Conservation (phyloP, 805 yeast genomes). For the Pichia thaimueangensis region DNA sequence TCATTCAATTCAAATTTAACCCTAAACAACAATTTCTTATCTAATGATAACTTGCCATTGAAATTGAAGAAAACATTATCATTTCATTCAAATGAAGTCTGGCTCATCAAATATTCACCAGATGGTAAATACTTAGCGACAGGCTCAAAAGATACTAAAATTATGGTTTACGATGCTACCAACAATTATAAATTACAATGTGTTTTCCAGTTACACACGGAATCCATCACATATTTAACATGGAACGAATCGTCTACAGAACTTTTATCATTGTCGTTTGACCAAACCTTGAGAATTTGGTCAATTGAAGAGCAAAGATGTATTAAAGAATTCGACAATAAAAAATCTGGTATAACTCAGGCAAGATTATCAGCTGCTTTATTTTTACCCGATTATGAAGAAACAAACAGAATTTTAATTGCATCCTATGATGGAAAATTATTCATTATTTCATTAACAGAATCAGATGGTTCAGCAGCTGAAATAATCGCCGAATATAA, state of each 20-base stretch:
- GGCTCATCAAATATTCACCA: constrained; percentile 77
- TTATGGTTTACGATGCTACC: constrained; percentile 59
- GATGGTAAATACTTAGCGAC: constrained; percentile 73
- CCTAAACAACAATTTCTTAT: neutral
- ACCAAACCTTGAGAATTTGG: constrained; percentile 53
- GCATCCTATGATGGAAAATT: constrained; percentile 16
- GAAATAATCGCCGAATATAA: constrained; percentile 2
- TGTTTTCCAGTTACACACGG: constrained; percentile 39
- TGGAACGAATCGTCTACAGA: constrained; percentile 72
- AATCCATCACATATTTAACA: constrained; percentile 56
- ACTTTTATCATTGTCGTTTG: constrained; percentile 67
- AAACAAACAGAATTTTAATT: constrained; percentile 8
- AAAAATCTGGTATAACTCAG: constrained; percentile 1
- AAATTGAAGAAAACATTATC: constrained; percentile 39
- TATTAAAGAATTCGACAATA: constrained; percentile 7
- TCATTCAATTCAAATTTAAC: constrained; percentile 8
- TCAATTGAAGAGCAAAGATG: constrained; percentile 10
- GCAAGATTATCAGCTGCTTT: constrained; percentile 14
- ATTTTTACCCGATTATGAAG: constrained; percentile 9
- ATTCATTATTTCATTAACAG: constrained; percentile 4
- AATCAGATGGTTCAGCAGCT: neutral
- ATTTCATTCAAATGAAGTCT: constrained; percentile 67
- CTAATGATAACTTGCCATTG: constrained; percentile 33
- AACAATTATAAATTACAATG: constrained; percentile 36
- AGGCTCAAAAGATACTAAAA: constrained; percentile 60